Percentiles rank a stretch among this genome's conserved stretches.
phyloP scores from a whole-genome alignment of 306 rosid genomes.

The Medicago ruthenica region DNA sequence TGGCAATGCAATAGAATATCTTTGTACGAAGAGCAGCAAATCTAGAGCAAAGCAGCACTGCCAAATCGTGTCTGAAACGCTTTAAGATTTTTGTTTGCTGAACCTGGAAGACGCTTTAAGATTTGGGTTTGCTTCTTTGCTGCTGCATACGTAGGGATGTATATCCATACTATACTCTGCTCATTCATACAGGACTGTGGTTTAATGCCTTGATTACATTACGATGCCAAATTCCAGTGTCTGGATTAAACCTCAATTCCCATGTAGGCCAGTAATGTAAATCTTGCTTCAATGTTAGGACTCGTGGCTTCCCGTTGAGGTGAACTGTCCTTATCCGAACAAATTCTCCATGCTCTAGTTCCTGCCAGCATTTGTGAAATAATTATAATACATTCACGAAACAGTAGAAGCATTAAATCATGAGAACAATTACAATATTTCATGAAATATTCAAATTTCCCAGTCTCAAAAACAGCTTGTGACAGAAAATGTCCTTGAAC shows the following conservation, averaged over 20 bases:
- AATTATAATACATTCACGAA: not conserved
- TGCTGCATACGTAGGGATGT: constrained; percentile 14
- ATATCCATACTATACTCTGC: constrained; percentile 15
- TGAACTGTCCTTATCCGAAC: constrained; percentile 86
- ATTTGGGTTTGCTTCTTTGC: constrained; percentile 15
- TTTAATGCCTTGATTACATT: constrained; percentile 65
- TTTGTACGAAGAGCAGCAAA: constrained; percentile 33
- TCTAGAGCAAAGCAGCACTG: constrained; percentile 37
- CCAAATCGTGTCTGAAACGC: constrained; percentile 25
- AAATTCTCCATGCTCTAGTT: constrained; percentile 81
- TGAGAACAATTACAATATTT: not conserved
- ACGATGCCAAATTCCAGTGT: constrained; percentile 82
- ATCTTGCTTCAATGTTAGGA: constrained; percentile 89
- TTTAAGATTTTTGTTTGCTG: constrained; percentile 6
- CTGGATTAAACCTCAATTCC: constrained; percentile 84
- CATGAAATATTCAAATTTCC: constrained; percentile 11
- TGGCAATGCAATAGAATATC: constrained; percentile 36
- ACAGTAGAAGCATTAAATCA: constrained; percentile 10
- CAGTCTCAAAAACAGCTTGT: constrained; percentile 4
- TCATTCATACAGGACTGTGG: constrained; percentile 43
- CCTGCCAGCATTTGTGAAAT: constrained; percentile 55
- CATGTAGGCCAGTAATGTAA: constrained; percentile 96
- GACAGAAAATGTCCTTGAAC: not conserved
- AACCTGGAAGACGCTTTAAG: constrained; percentile 8
- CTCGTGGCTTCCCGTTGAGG: constrained; percentile 89